phyloP scores from a whole-genome alignment of 2,329 filamentous ascomycete genomes.

The Diaporthe velutina region DNA sequence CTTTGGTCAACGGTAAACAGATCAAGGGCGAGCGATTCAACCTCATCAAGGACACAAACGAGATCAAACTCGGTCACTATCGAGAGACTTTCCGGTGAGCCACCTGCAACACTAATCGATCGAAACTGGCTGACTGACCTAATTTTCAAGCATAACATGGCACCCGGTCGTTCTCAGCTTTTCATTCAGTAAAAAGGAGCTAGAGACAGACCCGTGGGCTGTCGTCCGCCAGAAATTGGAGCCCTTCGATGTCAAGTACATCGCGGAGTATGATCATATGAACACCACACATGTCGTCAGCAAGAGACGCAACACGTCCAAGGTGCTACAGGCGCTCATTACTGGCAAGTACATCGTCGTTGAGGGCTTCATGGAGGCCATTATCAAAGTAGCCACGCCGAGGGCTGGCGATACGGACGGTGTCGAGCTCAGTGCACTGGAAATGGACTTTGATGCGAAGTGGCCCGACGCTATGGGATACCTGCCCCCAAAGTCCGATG shows the following conservation, averaged over 20 bases:
- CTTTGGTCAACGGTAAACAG: slow-evolving; percentile 78
- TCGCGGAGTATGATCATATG: slow-evolving; percentile 76
- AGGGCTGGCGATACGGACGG: slow-evolving; percentile 58
- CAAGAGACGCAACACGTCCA: slow-evolving; percentile 90
- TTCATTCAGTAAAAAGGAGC: slow-evolving; percentile 78
- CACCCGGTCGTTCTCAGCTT: slow-evolving; percentile 84
- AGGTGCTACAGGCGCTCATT: slow-evolving; percentile 87
- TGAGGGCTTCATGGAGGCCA: slow-evolving; percentile 78
- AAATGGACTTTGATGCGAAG: slow-evolving; percentile 80
- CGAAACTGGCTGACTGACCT: slow-evolving; percentile 17
- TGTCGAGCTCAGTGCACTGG: slow-evolving; percentile 69
- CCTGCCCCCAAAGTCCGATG: slow-evolving; percentile 80
- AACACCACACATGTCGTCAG: slow-evolving; percentile 90
- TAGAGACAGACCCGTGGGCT: slow-evolving; percentile 74
- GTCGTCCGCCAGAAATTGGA: slow-evolving; percentile 77
- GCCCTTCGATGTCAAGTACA: slow-evolving; percentile 88
- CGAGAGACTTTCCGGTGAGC: slow-evolving; percentile 70
- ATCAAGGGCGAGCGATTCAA: slow-evolving; percentile 73
- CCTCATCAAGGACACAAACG: slow-evolving; percentile 70
- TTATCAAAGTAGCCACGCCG: slow-evolving; percentile 71
- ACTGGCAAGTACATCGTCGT: slow-evolving; percentile 84
- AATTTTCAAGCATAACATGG: slow-evolving; percentile 76
- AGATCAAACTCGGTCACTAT: slow-evolving; percentile 80
- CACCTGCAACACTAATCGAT: neutral
- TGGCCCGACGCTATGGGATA: slow-evolving; percentile 84